These are phyloP conservation scores for Bipolaris bicolor DNA, from an alignment of 2,329 filamentous ascomycete species.

Conservation along the genomic window DNA sequence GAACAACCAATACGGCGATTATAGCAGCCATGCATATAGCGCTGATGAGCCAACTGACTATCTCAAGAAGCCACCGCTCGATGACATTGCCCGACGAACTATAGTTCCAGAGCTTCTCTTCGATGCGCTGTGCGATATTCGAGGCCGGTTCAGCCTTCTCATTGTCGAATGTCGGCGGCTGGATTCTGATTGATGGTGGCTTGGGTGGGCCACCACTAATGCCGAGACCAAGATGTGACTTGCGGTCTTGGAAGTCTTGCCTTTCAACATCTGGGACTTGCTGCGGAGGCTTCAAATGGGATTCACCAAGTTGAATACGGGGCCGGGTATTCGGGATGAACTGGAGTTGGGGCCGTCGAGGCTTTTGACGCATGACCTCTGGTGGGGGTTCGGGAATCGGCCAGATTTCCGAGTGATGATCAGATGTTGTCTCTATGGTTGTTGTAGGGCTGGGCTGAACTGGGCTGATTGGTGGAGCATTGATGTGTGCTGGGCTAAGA, in stretches of 20 bases:
- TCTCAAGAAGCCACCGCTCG: slow-evolving; percentile 34
- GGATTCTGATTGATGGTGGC: slow-evolving; percentile 19
- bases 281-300: too few species aligned
- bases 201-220: slow-evolving; percentile 9
- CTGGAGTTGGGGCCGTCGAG: too few species aligned
- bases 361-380: too few species aligned
- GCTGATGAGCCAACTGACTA: slow-evolving; percentile 36
- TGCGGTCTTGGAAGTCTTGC: too few species aligned
- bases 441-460: slow-evolving; percentile 22
- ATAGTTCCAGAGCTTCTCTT: slow-evolving; percentile 25
- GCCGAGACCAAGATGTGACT: too few species aligned
- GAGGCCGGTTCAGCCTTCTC: slow-evolving; percentile 1
- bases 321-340: too few species aligned
- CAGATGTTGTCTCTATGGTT: slow-evolving; percentile 29
- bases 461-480: not conserved
- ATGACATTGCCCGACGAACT: slow-evolving; percentile 24
- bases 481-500: not conserved
- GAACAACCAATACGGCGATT: slow-evolving; percentile 18
- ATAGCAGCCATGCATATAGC: slow-evolving; percentile 32
- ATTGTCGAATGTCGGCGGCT: not conserved
- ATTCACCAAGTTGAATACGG: too few species aligned
- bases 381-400: slow-evolving; percentile 28
- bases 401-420: slow-evolving; percentile 25
- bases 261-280: too few species aligned
- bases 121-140: slow-evolving; percentile 36